Conservation (phyloP, 1,284 basidiomycete genomes). For the Irpex sp. region DNA sequence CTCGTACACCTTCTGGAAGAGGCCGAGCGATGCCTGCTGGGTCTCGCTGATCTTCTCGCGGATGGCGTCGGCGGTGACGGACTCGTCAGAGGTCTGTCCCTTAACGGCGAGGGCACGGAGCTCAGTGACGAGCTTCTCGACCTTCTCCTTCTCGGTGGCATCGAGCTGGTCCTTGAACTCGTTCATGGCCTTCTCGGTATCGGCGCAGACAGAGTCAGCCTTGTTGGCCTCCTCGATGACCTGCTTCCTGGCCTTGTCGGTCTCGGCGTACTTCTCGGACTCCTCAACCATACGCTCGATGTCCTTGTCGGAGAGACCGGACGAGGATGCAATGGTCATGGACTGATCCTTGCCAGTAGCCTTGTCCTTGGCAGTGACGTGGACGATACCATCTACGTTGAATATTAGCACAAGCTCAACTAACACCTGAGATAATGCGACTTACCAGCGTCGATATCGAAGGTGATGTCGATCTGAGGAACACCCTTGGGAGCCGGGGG, state of each 20-base stretch:
- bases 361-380: conserved; percentile 96
- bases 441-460: conserved; percentile 94
- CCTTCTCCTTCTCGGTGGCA: conserved; percentile 89
- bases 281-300: conserved; percentile 97
- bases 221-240: conserved; percentile 98
- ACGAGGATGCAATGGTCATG: conserved; percentile 96
- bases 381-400: conserved; percentile 82
- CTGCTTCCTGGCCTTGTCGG: conserved; percentile 81
- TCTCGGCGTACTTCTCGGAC: conserved; percentile 89
- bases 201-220: conserved; percentile 89
- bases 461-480: conserved; percentile 98
- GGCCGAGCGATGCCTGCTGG: conserved; percentile 93
- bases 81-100: conserved; percentile 83
- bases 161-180: conserved; percentile 99
- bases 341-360: conserved; percentile 97
- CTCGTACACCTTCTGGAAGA: conserved; percentile 99
- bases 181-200: conserved; percentile 93
- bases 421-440: conserved; percentile 6
- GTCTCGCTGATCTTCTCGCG: conserved; percentile 92
- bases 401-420: background rate
- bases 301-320: conserved; percentile 93
- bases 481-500: conserved; percentile 98
- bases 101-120: conserved; percentile 88
- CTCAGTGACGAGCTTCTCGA: conserved; percentile 80
- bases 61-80: conserved; percentile 81